A percentile compares a stretch with the other conserved stretches of the same genome.
phyloP scores from a whole-genome alignment of 352 stramenopile genomes.

The Pythium aristosporum region DNA sequence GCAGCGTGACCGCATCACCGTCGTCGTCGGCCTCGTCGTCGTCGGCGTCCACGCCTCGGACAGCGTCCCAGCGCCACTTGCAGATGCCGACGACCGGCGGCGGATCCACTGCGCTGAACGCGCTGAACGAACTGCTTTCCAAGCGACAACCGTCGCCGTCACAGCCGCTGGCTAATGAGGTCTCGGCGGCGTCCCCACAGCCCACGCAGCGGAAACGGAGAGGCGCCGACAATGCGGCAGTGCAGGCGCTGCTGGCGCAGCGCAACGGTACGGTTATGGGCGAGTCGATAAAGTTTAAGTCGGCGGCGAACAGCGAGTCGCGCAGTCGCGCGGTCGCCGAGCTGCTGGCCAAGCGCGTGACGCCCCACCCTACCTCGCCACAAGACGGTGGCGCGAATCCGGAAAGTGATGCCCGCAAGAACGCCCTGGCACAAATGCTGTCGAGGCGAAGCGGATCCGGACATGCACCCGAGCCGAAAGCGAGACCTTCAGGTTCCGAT shows the following conservation, averaged over 20 bases:
- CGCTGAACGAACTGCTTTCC: conserved; percentile 19
- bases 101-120: conserved; percentile 14
- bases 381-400: not conserved
- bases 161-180: conserved; percentile 3
- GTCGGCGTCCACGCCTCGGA: conserved; percentile 14
- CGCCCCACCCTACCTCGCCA: not conserved
- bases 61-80: conserved; percentile 7
- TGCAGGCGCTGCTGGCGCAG: conserved; percentile 22
- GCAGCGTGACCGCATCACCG: conserved; percentile 8
- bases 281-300: conserved; percentile 1
- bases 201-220: conserved; percentile 7
- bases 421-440: conserved; percentile 17
- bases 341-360: conserved; percentile 26
- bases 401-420: not conserved
- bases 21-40: conserved; percentile 20
- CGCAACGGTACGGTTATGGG: conserved; percentile 2
- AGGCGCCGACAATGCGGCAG: conserved; percentile 18
- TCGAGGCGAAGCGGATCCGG: not conserved
- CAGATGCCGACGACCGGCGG: not conserved
- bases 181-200: not conserved
- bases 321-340: conserved; percentile 17
- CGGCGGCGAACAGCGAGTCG: conserved; percentile 6
- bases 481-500: no score
- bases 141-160: conserved; percentile 21
- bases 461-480: not conserved